Evolutionary conservation across 345 rosid genomes (phyloP).

Genomic region (Eucalyptus pauciflora): DNA sequence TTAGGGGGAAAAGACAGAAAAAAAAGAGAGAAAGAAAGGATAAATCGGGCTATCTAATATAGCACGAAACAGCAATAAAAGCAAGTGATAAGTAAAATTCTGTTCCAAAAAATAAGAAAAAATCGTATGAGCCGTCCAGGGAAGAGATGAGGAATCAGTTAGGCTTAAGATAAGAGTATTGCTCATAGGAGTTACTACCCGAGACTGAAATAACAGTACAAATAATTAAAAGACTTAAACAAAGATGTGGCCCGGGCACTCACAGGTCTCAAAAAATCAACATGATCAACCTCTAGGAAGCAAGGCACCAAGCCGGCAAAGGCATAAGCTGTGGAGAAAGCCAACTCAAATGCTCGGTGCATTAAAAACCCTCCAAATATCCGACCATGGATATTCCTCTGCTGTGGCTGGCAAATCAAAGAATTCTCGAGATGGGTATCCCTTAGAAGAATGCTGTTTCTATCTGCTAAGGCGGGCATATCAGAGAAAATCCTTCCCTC

Average conservation of each 20-base stretch:
- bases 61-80: background rate
- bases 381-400: slow-evolving; percentile 73
- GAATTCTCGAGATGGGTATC: slow-evolving; percentile 62
- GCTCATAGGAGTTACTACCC: background rate
- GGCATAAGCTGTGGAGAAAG: slow-evolving; percentile 81
- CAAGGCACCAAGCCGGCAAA: slow-evolving; percentile 73
- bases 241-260: slow-evolving; percentile 2
- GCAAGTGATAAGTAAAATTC: background rate
- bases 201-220: background rate
- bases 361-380: slow-evolving; percentile 75
- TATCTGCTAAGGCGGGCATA: slow-evolving; percentile 80
- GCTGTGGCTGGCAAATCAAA: slow-evolving; percentile 80
- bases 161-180: background rate
- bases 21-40: background rate
- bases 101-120: background rate
- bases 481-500: slow-evolving; percentile 77
- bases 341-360: slow-evolving; percentile 81
- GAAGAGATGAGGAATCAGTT: background rate
- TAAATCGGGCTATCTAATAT: background rate
- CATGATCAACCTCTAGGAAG: slow-evolving; percentile 85
- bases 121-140: background rate
- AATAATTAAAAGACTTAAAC: background rate
- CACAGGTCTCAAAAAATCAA: slow-evolving; percentile 78
- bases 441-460: slow-evolving; percentile 73
- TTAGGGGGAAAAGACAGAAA: background rate